Evolutionary conservation across 2,329 filamentous ascomycete genomes (phyloP).

Genomic region (Pyricularia pennisetigena): DNA sequence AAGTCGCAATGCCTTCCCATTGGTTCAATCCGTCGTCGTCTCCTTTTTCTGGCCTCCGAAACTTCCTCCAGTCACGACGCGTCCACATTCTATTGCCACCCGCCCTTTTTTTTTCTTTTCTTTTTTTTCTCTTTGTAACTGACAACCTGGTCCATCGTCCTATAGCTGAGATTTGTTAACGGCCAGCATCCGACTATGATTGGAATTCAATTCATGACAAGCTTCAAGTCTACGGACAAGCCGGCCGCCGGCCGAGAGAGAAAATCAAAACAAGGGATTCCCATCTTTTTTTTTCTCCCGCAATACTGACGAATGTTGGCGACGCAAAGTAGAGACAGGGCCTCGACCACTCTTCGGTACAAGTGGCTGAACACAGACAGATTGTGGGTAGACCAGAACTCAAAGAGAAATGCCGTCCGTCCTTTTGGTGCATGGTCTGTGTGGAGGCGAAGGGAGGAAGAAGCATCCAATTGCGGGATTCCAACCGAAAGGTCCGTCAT

Average conservation of each 20-base stretch:
- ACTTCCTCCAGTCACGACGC: neutral
- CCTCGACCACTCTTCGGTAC: neutral
- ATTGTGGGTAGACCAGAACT: neutral
- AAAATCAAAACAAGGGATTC: too few species aligned
- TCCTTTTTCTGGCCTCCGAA: neutral
- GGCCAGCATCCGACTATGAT: too few species aligned
- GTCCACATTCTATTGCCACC: neutral
- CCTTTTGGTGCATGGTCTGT: neutral
- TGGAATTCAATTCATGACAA: too few species aligned
- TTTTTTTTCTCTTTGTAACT: too few species aligned
- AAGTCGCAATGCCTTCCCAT: neutral
- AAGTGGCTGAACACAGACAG: neutral
- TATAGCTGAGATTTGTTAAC: too few species aligned
- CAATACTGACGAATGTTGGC: neutral
- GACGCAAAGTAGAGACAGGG: neutral
- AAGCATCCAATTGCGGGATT: neutral
- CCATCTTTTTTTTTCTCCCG: too few species aligned
- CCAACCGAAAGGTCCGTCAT: neutral
- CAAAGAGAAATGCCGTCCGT: neutral
- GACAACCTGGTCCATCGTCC: too few species aligned
- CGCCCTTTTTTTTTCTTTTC: neutral
- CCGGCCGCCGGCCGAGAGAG: too few species aligned
- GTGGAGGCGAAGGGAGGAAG: neutral
- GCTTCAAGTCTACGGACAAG: too few species aligned
- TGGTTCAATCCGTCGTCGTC: neutral